A percentile compares a stretch with the other conserved stretches of the same genome.
Conservation (phyloP, 2,329 filamentous ascomycete genomes). For the Colletotrichum incanum region DNA sequence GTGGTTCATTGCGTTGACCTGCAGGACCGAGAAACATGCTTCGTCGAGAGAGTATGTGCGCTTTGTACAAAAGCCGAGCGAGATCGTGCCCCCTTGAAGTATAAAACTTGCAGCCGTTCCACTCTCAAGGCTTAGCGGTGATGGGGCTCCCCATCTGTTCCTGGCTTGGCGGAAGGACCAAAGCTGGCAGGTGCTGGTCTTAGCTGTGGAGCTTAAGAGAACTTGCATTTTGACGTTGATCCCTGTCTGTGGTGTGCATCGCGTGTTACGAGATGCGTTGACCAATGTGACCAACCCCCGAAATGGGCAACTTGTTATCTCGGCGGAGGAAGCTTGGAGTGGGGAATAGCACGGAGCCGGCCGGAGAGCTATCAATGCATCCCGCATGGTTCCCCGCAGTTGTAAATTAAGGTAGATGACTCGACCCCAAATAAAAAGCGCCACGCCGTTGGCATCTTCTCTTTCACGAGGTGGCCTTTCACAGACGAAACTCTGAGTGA, state of each 20-base stretch:
- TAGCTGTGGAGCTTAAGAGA: slow-evolving; percentile 1
- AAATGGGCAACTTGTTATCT: slow-evolving; percentile 28
- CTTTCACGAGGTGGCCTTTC: background rate
- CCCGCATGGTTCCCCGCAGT: slow-evolving; percentile 36
- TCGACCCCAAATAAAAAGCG: slow-evolving; percentile 9
- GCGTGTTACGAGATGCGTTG: slow-evolving; percentile 40
- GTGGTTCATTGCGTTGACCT: slow-evolving; percentile 35
- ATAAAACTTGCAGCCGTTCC: slow-evolving; percentile 33
- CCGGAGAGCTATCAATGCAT: slow-evolving; percentile 31
- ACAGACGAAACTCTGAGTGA: slow-evolving; percentile 35
- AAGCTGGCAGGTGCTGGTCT: slow-evolving; percentile 11
- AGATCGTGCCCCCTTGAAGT: slow-evolving; percentile 43
- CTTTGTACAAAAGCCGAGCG: slow-evolving; percentile 38
- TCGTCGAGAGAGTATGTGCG: slow-evolving; percentile 36
- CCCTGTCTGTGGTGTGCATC: slow-evolving; percentile 26
- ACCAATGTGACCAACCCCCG: slow-evolving; percentile 14
- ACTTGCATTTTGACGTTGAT: slow-evolving; percentile 11
- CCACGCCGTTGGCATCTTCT: background rate
- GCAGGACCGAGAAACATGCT: slow-evolving; percentile 42
- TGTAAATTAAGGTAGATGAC: background rate
- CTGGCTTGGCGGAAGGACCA: slow-evolving; percentile 16
- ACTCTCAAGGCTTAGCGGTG: slow-evolving; percentile 27
- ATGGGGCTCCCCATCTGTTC: slow-evolving; percentile 27
- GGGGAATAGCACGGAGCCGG: slow-evolving; percentile 37
- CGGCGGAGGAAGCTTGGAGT: slow-evolving; percentile 18